These are phyloP conservation scores for Calonectria montana DNA, from an alignment of 2,329 filamentous ascomycete species.

Conservation along the genomic window DNA sequence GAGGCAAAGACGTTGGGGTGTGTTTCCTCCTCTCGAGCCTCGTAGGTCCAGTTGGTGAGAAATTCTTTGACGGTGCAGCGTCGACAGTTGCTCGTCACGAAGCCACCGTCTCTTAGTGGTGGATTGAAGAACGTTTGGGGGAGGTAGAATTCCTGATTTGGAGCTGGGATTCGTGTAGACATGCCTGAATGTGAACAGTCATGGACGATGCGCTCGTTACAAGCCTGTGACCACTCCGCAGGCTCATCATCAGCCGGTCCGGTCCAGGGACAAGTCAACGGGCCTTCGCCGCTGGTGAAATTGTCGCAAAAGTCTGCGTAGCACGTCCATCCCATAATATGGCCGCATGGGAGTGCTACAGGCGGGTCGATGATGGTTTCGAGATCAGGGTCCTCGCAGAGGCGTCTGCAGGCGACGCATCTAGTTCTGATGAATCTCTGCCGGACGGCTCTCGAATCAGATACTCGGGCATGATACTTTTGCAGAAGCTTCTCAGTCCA, in stretches of 20 bases:
- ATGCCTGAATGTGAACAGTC: constrained; percentile 25
- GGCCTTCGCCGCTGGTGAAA: neutral
- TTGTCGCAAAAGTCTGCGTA: constrained; percentile 14
- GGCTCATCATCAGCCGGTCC: constrained; percentile 25
- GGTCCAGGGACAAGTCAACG: constrained; percentile 31
- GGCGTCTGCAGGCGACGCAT: constrained; percentile 28
- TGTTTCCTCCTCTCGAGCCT: neutral
- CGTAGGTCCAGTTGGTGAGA: constrained; percentile 25
- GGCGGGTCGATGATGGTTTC: neutral
- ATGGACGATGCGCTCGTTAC: constrained; percentile 31
- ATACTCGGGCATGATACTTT: neutral
- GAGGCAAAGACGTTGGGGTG: constrained; percentile 5
- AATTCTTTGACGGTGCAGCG: constrained; percentile 17
- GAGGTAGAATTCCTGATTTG: neutral
- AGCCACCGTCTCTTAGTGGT: neutral
- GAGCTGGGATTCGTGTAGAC: neutral
- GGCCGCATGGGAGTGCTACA: constrained; percentile 34
- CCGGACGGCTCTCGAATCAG: neutral
- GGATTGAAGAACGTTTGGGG: constrained; percentile 10
- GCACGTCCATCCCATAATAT: constrained; percentile 34
- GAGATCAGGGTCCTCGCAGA: constrained; percentile 22
- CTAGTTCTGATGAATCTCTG: constrained; percentile 28
- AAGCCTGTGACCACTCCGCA: constrained; percentile 7
- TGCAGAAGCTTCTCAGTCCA: constrained; percentile 12
- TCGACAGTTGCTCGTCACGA: constrained; percentile 23